Evolutionary conservation across 352 stramenopile genomes (phyloP), one percentile per base, ranked within the genome.

Genomic region (Peronospora belbahrii): DNA sequence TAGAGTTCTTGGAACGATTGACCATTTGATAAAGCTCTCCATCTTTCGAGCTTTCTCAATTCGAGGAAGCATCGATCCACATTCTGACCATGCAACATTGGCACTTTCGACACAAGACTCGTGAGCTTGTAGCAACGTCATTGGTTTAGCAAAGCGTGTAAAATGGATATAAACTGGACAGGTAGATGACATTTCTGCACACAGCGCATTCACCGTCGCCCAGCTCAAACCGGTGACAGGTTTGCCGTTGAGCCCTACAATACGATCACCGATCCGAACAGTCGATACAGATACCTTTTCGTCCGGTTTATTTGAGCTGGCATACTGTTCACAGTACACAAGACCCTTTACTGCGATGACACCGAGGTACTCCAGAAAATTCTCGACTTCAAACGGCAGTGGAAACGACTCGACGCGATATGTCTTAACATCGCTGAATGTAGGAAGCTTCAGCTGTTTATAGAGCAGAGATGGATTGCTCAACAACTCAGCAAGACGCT

Each of bases 31-130:
- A 33, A 88, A 84, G 13, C 42, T 63, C 52, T 92, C 81, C n/a
- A 86, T 47, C 10, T 62, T 54, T 11, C 47, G 50, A 20, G 69
- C 67, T 33, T 77, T 66, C 18, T 74, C 50, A 4, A 89, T 52
- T 47, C 69, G 67, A 27, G 65, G 62, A 27, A 72, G 33, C 34
- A 88, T 43, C 37, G 50, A 53, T 30, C 70, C 62, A 20, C 74
- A 85, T 48, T 84, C 72, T 1, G 62, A 76, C 62, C 76, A 77
- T n/a, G 75, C 77, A 19, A 61, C 22, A 37, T 92, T 92, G 2
- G 68, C 70, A 50, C 53, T 62, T 30, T 83, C 59, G n/a, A 75
- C 48, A 25, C 79, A 90, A 13, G 38, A 44, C 54, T 76, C 65
- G 31, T 91, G 79, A 9, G 78, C 74, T 35, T 58, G 33, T 18